These are phyloP conservation scores for Puccinia sorghi DNA, from an alignment of 1,284 basidiomycete species.

Conservation along the genomic window DNA sequence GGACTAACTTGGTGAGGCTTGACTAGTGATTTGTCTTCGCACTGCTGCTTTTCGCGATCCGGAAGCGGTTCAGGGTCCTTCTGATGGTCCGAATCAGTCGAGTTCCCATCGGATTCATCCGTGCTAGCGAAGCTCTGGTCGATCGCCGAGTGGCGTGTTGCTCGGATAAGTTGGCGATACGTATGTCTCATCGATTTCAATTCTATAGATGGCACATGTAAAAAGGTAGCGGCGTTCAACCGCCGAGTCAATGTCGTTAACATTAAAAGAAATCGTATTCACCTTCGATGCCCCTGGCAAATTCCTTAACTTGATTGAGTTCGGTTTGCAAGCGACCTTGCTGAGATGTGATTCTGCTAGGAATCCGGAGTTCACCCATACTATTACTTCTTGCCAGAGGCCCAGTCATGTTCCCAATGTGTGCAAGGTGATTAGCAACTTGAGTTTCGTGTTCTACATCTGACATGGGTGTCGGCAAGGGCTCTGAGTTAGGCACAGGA, in stretches of 20 bases:
- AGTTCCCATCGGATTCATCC: constrained; percentile 19
- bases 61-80: constrained; percentile 19
- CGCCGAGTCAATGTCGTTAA: background rate
- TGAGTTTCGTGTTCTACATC: constrained; percentile 16
- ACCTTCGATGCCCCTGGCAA: constrained; percentile 48
- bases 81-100: constrained; percentile 29
- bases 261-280: background rate
- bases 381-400: constrained; percentile 46
- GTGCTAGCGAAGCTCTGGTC: background rate
- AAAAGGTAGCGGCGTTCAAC: constrained; percentile 1
- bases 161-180: constrained; percentile 38
- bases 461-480: background rate
- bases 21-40: background rate
- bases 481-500: constrained; percentile 10
- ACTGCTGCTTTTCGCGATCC: background rate
- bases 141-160: constrained; percentile 4
- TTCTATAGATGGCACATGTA: background rate
- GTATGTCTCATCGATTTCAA: constrained; percentile 39
- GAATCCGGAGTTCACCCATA: constrained; percentile 49
- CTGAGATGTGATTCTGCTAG: constrained; percentile 42
- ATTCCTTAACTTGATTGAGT: constrained; percentile 49
- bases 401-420: background rate
- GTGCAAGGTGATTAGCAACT: constrained; percentile 1
- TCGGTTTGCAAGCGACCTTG: constrained; percentile 45
- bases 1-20: constrained; percentile 38